These are phyloP conservation scores for Colletotrichum sojae DNA, from an alignment of 2,329 filamentous ascomycete genomes.

Conservation along the genomic window DNA sequence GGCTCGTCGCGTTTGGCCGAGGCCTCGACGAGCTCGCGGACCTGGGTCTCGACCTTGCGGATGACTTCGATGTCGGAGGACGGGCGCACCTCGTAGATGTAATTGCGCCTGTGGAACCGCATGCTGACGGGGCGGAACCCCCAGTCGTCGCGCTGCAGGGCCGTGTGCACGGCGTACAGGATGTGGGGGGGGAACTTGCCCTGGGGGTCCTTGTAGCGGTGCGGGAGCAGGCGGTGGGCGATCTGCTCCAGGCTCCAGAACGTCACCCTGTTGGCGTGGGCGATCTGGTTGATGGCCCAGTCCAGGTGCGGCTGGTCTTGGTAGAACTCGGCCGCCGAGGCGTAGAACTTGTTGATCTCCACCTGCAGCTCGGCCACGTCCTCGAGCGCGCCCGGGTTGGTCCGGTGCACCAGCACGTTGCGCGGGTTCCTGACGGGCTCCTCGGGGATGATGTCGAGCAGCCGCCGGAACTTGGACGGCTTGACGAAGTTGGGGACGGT, in stretches of 20 bases:
- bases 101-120: slow-evolving; percentile 42
- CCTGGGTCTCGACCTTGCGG: slow-evolving; percentile 63
- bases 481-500: slow-evolving; percentile 62
- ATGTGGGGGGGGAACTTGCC: slow-evolving; percentile 61
- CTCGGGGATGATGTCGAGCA: slow-evolving; percentile 42
- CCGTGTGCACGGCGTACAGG: slow-evolving; percentile 79
- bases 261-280: slow-evolving; percentile 52
- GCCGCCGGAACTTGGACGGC: slow-evolving; percentile 56
- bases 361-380: slow-evolving; percentile 54
- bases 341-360: slow-evolving; percentile 63
- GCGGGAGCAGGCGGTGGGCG: slow-evolving; percentile 59
- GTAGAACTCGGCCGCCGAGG: slow-evolving; percentile 59
- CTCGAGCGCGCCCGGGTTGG: slow-evolving; percentile 21
- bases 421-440: slow-evolving; percentile 30
- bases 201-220: slow-evolving; percentile 48
- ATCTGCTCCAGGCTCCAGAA: slow-evolving; percentile 68
- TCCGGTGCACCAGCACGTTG: slow-evolving; percentile 36
- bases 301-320: slow-evolving; percentile 64
- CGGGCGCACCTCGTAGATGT: slow-evolving; percentile 58
- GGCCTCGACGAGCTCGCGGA: slow-evolving; percentile 68
- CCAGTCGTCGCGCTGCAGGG: slow-evolving; percentile 71
- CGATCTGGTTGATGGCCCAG: slow-evolving; percentile 58
- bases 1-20: slow-evolving; percentile 35
- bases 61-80: slow-evolving; percentile 64
- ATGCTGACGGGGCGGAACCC: slow-evolving; percentile 70